Base-by-base conservation (phyloP, 495 filamentous ascomycete species). In the Annulohypoxylon stygium region DNA sequence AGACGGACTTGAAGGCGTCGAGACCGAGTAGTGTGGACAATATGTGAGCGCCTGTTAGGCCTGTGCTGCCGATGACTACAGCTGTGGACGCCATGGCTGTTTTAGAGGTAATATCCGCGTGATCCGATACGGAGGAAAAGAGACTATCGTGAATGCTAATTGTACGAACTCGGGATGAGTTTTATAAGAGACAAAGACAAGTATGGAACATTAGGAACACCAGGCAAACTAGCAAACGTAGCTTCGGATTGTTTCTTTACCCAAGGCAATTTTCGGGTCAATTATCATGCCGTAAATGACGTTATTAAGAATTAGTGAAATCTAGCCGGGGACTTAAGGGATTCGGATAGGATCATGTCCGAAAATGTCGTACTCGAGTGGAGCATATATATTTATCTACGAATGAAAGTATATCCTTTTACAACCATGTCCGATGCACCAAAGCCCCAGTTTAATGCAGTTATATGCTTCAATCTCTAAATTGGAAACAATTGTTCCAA, bases 1-100 rank as follows among this genome's bases (percentile, higher is more conserved):
- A 81, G 60, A 91, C 80, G 1, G 82, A 78, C 48, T 81, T 74
- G 69, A 82, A 79, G 50, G 79, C 64, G 50, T 85, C 80, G 64
- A 73, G 62, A 34, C 61, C n/a, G 53, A 92, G 83, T 26, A 90
- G 83, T 7, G 85, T 86, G 39, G 80, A 78, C 26, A 91, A 83
- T 75, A 91, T 89, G 67, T 87, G 78, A 45, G 81, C 83, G 63
- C 89, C 90, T 2, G 86, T 82, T 10, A 88, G 84, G 71, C 88
- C 88, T 16, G 88, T 90, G 61, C 81, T 83, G 71, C 88, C 88
- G 61, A 90, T 82, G 45, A 90, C 72, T 48, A 85, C 82, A 71
- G 83, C 83, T 30, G 82, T 79, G 12, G 84, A 79, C 74, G 84
- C 79, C 74, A 78, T 78, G 54, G 9, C 9, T 34, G 12, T 12